Evolutionary conservation across 2,329 filamentous ascomycete genomes (phyloP).

Genomic region (Neonectria faginata): DNA sequence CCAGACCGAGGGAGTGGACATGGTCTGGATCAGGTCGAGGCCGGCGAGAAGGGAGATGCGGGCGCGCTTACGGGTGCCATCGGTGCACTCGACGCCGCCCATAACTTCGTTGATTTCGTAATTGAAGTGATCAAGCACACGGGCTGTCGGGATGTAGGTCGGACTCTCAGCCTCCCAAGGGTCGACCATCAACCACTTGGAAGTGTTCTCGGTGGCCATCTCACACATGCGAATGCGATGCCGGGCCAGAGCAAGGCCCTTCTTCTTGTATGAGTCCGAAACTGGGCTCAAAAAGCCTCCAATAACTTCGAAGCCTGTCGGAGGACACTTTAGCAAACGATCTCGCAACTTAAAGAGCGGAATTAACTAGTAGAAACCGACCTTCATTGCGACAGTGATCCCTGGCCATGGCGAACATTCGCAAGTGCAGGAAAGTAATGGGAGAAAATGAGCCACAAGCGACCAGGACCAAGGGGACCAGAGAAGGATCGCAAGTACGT

Average conservation of each 20-base stretch:
- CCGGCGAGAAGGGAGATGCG: constrained; percentile 87
- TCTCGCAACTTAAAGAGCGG: neutral
- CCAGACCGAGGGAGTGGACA: constrained; percentile 83
- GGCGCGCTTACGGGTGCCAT: constrained; percentile 74
- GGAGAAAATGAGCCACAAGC: constrained; percentile 71
- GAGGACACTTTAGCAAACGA: constrained; percentile 8
- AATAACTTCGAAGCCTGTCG: constrained; percentile 77
- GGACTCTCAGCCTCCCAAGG: constrained; percentile 87
- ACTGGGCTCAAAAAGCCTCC: constrained; percentile 71
- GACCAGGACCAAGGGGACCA: constrained; percentile 74
- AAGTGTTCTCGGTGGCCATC: constrained; percentile 79
- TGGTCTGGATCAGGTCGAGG: constrained; percentile 79
- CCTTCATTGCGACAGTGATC: constrained; percentile 74
- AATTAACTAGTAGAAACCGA: constrained; percentile 27
- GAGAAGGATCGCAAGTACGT: constrained; percentile 63
- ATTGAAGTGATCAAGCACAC: constrained; percentile 91
- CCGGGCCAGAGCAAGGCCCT: constrained; percentile 52
- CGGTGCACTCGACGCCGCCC: constrained; percentile 78
- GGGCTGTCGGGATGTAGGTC: constrained; percentile 87
- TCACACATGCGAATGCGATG: constrained; percentile 79
- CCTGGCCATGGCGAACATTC: constrained; percentile 89
- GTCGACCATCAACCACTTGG: constrained; percentile 84
- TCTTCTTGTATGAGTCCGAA: constrained; percentile 53
- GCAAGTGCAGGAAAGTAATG: constrained; percentile 56
- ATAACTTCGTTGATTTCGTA: constrained; percentile 84